phyloP scores from a whole-genome alignment of 176 grass and related monocot species.

The Metroxylon sagu region DNA sequence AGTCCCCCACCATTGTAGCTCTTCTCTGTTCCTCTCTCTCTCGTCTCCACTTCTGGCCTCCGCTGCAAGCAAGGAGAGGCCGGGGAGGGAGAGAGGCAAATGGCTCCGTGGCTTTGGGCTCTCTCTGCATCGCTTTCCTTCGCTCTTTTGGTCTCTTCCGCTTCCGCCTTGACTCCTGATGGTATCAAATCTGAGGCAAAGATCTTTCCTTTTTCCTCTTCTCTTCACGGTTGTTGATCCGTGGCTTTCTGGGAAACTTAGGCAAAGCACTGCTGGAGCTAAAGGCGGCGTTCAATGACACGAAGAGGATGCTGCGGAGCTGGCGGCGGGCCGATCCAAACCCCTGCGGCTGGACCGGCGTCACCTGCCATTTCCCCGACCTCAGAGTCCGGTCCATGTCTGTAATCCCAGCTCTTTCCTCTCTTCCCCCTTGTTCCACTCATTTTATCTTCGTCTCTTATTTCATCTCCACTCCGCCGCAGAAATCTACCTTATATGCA shows the following conservation, averaged over 20 bases:
- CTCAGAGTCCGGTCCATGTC: constrained; percentile 97
- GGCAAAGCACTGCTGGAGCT: constrained; percentile 75
- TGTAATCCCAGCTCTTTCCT: background rate
- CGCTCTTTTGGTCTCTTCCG: too few relatives aligned
- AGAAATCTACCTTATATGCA: constrained; percentile 96
- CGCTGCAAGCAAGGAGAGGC: background rate
- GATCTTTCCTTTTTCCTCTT: too few relatives aligned
- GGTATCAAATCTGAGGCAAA: too few relatives aligned
- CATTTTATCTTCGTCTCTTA: background rate
- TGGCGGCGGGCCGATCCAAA: constrained; percentile 52
- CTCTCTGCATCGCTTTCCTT: too few relatives aligned
- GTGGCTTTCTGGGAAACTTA: constrained; percentile 15
- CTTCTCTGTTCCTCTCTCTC: background rate
- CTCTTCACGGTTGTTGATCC: too few relatives aligned
- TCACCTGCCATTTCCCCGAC: constrained; percentile 93
- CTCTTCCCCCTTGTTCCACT: background rate
- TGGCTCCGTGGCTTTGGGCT: too few relatives aligned
- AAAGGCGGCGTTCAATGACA: constrained; percentile 74
- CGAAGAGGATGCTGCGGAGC: constrained; percentile 40
- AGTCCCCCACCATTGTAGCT: too few relatives aligned
- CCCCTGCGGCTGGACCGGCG: constrained; percentile 77
- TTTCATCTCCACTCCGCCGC: background rate
- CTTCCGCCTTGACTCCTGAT: too few relatives aligned
- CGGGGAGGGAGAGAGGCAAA: background rate
- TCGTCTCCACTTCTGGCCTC: background rate